Base-by-base conservation (phyloP, 352 stramenopile genomes). In the Globisporangium splendens region DNA sequence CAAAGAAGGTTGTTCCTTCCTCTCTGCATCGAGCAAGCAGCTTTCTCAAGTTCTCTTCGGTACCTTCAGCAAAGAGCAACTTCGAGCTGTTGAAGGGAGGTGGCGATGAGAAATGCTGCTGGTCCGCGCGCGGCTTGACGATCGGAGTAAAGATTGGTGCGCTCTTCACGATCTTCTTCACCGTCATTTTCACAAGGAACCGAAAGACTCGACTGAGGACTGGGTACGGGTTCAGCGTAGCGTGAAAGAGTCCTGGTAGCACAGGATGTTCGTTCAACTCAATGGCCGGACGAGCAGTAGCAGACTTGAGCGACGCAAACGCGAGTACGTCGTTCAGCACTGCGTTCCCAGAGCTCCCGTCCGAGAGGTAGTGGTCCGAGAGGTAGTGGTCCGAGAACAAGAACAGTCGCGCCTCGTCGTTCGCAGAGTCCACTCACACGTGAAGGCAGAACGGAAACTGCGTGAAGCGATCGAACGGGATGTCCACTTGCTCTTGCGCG, bases 361-460 rank as follows among this genome's bases (percentile, higher is more conserved):
- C 73, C 17, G 65, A 72, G 50, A 77, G 66, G 63, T 76, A 77
- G 59, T 83, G 70, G 41, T 79, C 73, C 18, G 65, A 72, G 50
- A 77, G 66, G 63, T 76, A 77, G 59, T 83, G 70, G 41, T 78
- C 68, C 3, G 70, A 76, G 61, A 83, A 83, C 22, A 87, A 58
- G 48, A 82, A 62, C 43, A 87, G 68, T 0, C 73, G 72, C 7
- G 62, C 67, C 4, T 49, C 44, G 28, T 63, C 46, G 21, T 42
- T 63, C 31, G 28, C 21, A 6, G 62, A 33, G 21, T 74, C 53
- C 0, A 44, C 41, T 62, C 64, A 74, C 43, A 52, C 51, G 46
- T 69, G 67, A 54, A 70, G 52, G 58, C 8, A 17, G 42, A 57
- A 62, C 15, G 15, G 44, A 14, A 59, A 67, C 28, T 44, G 72